A percentile compares a stretch with the other conserved stretches of the same genome.
Evolutionary conservation across 2,329 filamentous ascomycete genomes (phyloP).

Genomic region (Aureobasidium sp.): DNA sequence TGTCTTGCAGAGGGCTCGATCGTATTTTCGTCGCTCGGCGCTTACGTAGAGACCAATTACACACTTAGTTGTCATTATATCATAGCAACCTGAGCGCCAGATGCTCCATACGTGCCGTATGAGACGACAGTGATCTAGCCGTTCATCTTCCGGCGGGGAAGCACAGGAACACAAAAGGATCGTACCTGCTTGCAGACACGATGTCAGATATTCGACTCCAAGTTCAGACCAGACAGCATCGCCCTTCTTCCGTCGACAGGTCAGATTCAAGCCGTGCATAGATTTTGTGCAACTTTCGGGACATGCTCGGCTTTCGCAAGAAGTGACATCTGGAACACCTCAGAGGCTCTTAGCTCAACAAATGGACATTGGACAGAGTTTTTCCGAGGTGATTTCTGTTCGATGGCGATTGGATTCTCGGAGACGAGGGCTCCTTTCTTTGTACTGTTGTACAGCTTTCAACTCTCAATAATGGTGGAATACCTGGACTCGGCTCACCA

Average conservation of each 20-base stretch:
- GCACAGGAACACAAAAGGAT: neutral
- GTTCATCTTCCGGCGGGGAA: neutral
- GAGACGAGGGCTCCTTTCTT: neutral
- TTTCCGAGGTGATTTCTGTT: neutral
- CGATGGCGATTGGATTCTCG: neutral
- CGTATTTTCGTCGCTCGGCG: neutral
- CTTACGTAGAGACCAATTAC: neutral
- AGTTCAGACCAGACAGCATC: neutral
- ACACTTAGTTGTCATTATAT: neutral
- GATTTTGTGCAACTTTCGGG: neutral
- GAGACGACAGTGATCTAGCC: neutral
- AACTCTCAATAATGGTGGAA: neutral
- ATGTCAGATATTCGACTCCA: neutral
- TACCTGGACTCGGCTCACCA: slow-evolving; percentile 2
- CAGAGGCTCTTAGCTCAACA: neutral
- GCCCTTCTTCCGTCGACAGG: neutral
- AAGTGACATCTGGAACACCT: neutral
- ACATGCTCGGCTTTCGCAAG: neutral
- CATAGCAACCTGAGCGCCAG: neutral
- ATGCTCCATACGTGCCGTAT: neutral
- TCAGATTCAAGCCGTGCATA: neutral
- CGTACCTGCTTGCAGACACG: neutral
- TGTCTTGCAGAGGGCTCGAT: too few species aligned
- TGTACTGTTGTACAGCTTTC: neutral
- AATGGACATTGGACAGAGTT: neutral